Conservation (phyloP, 495 filamentous ascomycete species). For the Lentithecium fluviatile region DNA sequence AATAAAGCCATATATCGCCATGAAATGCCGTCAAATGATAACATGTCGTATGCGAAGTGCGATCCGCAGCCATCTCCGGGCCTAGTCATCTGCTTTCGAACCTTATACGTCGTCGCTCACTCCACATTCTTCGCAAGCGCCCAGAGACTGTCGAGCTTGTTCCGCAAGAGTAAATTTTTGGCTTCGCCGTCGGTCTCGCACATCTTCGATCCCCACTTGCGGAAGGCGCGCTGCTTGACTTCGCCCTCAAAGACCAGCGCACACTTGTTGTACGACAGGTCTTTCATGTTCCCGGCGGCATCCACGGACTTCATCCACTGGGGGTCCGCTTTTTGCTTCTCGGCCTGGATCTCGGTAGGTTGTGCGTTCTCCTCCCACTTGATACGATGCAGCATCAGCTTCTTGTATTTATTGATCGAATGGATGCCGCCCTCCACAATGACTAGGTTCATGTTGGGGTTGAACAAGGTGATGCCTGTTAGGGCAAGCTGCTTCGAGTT, state of each 20-base stretch:
- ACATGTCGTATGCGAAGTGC: too few relatives aligned
- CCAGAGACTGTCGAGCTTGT: slow-evolving; percentile 96
- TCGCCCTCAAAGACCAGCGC: slow-evolving; percentile 84
- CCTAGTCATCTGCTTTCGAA: too few relatives aligned
- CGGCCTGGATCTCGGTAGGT: slow-evolving; percentile 58
- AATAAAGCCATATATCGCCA: not conserved
- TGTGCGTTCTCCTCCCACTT: slow-evolving; percentile 89
- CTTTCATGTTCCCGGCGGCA: slow-evolving; percentile 70
- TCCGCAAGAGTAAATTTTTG: slow-evolving; percentile 70
- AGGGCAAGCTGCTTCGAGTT: slow-evolving; percentile 86
- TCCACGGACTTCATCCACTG: slow-evolving; percentile 76
- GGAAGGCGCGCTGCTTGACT: slow-evolving; percentile 71
- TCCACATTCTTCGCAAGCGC: slow-evolving; percentile 70
- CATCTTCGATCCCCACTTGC: slow-evolving; percentile 78
- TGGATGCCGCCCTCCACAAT: slow-evolving; percentile 88
- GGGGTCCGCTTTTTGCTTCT: slow-evolving; percentile 59
- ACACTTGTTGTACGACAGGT: slow-evolving; percentile 77
- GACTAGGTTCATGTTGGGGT: slow-evolving; percentile 82
- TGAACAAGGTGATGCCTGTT: slow-evolving; percentile 83
- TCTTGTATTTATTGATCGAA: slow-evolving; percentile 76
- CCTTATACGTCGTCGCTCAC: not conserved
- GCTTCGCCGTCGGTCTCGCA: slow-evolving; percentile 89
- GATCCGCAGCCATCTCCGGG: too few relatives aligned
- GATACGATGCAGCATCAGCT: slow-evolving; percentile 87
- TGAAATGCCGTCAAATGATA: too few relatives aligned